A percentile compares a stretch with the other conserved stretches of the same genome.
phyloP scores from a whole-genome alignment of 2,329 filamentous ascomycete genomes.

The Magnaporthiopsis rhizophila region DNA sequence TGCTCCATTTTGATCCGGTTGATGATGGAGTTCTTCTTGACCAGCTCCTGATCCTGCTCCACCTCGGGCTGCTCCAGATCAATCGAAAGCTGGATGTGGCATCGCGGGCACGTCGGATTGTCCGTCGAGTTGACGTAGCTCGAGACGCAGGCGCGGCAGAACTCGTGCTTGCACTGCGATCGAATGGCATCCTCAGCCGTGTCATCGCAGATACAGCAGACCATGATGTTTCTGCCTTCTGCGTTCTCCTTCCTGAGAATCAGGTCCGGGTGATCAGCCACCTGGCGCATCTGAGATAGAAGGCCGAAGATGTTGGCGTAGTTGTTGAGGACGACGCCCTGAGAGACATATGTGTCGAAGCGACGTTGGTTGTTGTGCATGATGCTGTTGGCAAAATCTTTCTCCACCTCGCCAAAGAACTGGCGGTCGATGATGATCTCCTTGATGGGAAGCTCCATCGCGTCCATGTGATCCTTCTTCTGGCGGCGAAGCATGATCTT shows the following conservation, averaged over 20 bases:
- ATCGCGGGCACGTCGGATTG: slow-evolving; percentile 75
- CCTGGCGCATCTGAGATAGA: slow-evolving; percentile 99
- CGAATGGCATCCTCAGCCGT: slow-evolving; percentile 90
- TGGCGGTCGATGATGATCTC: slow-evolving; percentile 87
- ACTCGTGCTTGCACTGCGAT: slow-evolving; percentile 88
- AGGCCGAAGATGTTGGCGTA: slow-evolving; percentile 98
- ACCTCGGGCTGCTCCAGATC: slow-evolving; percentile 94
- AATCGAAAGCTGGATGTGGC: slow-evolving; percentile 82
- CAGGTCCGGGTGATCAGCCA: slow-evolving; percentile 91
- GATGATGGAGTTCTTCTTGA: slow-evolving; percentile 96
- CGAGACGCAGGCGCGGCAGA: slow-evolving; percentile 74
- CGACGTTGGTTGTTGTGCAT: slow-evolving; percentile 85
- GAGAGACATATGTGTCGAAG: slow-evolving; percentile 92
- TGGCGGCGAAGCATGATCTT: slow-evolving; percentile 93
- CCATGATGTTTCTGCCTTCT: slow-evolving; percentile 80
- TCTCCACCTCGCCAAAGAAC: slow-evolving; percentile 94
- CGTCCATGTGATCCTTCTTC: slow-evolving; percentile 86
- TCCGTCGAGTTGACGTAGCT: slow-evolving; percentile 74
- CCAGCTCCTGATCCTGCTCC: slow-evolving; percentile 75
- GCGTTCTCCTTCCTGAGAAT: slow-evolving; percentile 82
- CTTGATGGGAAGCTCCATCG: slow-evolving; percentile 95
- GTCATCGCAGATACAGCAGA: slow-evolving; percentile 95
- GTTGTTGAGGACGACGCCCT: slow-evolving; percentile 90
- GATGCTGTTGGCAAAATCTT: slow-evolving; percentile 90
- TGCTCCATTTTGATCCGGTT: slow-evolving; percentile 98